Percentiles rank a stretch among this genome's conserved stretches.
These are phyloP conservation scores for Lactuca saligna DNA, from an alignment of 129 eudicot genomes.

Conservation along the genomic window DNA sequence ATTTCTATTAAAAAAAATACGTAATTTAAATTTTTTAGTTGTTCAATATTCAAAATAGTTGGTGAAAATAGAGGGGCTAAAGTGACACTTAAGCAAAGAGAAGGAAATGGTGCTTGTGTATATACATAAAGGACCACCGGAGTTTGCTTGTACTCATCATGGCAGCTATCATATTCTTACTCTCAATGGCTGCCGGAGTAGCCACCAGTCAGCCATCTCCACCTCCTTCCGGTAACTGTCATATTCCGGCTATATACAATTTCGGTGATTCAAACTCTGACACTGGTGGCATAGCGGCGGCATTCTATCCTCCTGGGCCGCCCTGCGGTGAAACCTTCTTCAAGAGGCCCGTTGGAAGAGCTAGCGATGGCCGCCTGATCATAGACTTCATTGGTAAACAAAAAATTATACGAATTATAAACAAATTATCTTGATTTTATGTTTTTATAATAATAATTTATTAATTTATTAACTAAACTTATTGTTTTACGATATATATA, in stretches of 20 bases:
- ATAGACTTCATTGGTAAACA: slow-evolving; percentile 69
- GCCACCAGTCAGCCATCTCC: slow-evolving; percentile 23
- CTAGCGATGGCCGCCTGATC: slow-evolving; percentile 71
- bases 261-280: slow-evolving; percentile 92
- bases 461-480: not conserved
- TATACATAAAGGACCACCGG: slow-evolving; percentile 28
- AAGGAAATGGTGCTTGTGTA: slow-evolving; percentile 16
- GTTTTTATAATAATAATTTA: not conserved
- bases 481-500: not conserved
- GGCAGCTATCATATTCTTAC: slow-evolving; percentile 18
- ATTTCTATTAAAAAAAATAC: too few species aligned
- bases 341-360: slow-evolving; percentile 56
- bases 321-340: slow-evolving; percentile 63
- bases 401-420: not conserved
- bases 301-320: slow-evolving; percentile 48
- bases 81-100: slow-evolving; percentile 29
- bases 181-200: slow-evolving; percentile 25
- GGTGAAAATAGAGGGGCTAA: slow-evolving; percentile 21
- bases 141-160: slow-evolving; percentile 37
- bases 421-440: not conserved
- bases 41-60: slow-evolving; percentile 5
- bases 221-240: slow-evolving; percentile 29
- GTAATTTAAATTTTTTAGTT: too few species aligned
- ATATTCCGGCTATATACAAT: slow-evolving; percentile 65
- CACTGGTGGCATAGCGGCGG: slow-evolving; percentile 75